Evolutionary conservation across 352 stramenopile species (phyloP).

Genomic region (Globisporangium camurandrum): DNA sequence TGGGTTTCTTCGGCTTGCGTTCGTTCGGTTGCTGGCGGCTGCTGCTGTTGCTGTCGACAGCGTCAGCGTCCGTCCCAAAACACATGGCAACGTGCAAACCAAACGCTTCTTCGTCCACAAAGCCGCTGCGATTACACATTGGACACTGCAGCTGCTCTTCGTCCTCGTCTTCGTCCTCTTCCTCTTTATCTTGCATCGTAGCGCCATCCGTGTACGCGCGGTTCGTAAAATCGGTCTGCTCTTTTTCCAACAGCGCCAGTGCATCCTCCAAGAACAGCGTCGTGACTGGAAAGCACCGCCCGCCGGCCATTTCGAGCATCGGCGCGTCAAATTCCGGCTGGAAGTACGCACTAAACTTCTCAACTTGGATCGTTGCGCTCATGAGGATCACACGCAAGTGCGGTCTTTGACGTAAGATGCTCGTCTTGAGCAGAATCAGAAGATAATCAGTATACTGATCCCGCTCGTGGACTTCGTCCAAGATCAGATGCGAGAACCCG

Average conservation of each 20-base stretch:
- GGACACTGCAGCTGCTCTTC: constrained; percentile 56
- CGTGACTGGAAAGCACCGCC: constrained; percentile 86
- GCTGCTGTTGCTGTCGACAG: too few relatives aligned
- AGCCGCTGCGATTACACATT: constrained; percentile 67
- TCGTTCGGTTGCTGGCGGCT: constrained; percentile 5
- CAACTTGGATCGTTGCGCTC: constrained; percentile 93
- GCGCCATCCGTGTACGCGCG: constrained; percentile 5
- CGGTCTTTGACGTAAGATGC: constrained; percentile 67
- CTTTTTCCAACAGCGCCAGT: constrained; percentile 32
- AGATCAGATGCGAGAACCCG: constrained; percentile 90
- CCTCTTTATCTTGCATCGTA: not conserved
- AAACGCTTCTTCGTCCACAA: constrained; percentile 79
- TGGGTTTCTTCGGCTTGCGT: constrained; percentile 10
- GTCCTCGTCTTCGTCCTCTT: not conserved
- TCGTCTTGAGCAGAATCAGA: constrained; percentile 90
- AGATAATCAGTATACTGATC: constrained; percentile 95
- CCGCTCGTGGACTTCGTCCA: constrained; percentile 96
- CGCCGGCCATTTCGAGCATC: constrained; percentile 72
- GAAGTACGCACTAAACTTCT: constrained; percentile 92
- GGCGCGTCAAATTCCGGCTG: constrained; percentile 56
- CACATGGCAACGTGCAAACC: constrained; percentile 83
- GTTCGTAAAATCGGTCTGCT: constrained; percentile 18
- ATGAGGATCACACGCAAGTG: constrained; percentile 93
- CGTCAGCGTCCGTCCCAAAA: too few relatives aligned
- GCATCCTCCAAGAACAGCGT: constrained; percentile 91